phyloP scores from a whole-genome alignment of 129 eudicot genomes.

The Apium graveolens region DNA sequence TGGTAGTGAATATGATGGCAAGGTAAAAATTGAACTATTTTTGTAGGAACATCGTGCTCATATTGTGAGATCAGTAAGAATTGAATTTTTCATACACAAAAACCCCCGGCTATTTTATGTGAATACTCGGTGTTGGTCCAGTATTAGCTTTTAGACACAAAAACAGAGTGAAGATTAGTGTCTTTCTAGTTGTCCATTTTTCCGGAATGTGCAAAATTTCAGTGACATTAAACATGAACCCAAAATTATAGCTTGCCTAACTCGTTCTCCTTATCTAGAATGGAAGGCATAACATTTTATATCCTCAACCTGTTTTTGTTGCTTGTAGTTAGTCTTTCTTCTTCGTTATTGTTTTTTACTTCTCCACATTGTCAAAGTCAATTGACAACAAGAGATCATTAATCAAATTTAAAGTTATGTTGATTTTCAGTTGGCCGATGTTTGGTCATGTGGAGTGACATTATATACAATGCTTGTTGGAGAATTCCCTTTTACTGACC shows the following conservation, averaged over 20 bases:
- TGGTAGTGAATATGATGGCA: constrained; percentile 91
- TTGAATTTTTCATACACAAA: not conserved
- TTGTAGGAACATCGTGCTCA: not conserved
- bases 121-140: not conserved
- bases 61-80: not conserved
- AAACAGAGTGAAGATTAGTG: not conserved
- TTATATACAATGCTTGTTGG: constrained; percentile 96
- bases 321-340: no score
- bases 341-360: no score
- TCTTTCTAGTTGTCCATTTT: not conserved
- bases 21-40: constrained; percentile 34
- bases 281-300: no score
- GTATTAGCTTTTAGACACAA: not conserved
- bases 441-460: constrained; percentile 99
- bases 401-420: constrained; percentile 5
- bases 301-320: no score
- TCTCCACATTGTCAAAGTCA: not conserved
- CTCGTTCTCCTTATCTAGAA: no score
- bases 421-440: constrained; percentile 76
- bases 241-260: no score
- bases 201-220: no score
- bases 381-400: not conserved
- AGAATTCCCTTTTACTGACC: constrained; percentile 94
- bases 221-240: no score
- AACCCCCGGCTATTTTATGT: not conserved